Evolutionary conservation across 163 green algal genomes (phyloP).

Genomic region (Coccomyxa subellipsoidea): DNA sequence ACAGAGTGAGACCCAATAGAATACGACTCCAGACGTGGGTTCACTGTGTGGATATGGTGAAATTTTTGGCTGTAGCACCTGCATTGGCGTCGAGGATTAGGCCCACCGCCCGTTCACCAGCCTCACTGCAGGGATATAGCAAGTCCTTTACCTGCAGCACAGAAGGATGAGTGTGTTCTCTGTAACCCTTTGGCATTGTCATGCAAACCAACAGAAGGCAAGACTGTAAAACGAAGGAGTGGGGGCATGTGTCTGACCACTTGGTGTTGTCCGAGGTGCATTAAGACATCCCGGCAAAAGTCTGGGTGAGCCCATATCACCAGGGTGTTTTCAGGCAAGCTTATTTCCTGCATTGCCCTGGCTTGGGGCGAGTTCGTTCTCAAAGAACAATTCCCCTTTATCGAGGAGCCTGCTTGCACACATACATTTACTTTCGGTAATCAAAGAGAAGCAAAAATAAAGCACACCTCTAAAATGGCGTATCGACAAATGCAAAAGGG

Average conservation of each 20-base stretch:
- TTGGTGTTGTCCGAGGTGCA: not conserved
- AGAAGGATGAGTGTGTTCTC: too few species aligned
- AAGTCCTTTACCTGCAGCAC: not conserved
- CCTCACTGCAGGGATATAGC: not conserved
- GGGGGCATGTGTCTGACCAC: too few species aligned
- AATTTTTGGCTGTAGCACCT: too few species aligned
- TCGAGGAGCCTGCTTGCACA: not conserved
- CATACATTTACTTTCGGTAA: too few species aligned
- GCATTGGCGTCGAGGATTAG: not conserved
- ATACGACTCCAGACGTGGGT: too few species aligned
- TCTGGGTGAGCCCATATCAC: not conserved
- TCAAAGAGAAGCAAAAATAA: too few species aligned
- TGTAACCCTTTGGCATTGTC: too few species aligned
- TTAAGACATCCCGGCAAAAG: not conserved
- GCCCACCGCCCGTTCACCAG: not conserved
- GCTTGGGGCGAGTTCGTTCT: not conserved
- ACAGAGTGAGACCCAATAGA: not conserved
- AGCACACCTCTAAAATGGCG: too few species aligned
- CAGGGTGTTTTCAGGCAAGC: not conserved
- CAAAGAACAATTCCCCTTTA: not conserved
- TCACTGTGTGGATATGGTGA: too few species aligned
- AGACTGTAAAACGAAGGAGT: too few species aligned
- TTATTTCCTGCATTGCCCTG: not conserved
- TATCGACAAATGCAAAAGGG: too few species aligned
- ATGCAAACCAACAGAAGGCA: too few species aligned